Percentiles rank a stretch among this genome's conserved stretches.
Conservation (phyloP, 2,329 filamentous ascomycete genomes). For the Metarhizium sp. region DNA sequence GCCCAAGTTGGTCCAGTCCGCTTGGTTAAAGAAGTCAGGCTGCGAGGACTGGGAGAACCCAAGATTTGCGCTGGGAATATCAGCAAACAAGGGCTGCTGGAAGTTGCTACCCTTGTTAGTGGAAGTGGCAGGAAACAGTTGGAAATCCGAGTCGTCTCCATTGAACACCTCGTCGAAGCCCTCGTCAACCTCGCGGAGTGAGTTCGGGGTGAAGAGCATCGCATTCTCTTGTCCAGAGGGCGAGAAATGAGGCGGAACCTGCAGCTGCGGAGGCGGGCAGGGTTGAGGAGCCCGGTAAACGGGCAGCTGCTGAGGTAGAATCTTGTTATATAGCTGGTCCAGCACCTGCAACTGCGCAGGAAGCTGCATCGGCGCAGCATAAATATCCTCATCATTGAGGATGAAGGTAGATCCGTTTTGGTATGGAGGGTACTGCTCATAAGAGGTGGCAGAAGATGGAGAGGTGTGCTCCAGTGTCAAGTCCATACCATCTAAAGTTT, state of each 20-base stretch:
- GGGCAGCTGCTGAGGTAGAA: slow-evolving; percentile 30
- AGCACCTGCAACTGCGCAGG: slow-evolving; percentile 36
- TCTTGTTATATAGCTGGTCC: slow-evolving; percentile 33
- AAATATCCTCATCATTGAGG: slow-evolving; percentile 52
- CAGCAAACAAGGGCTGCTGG: slow-evolving; percentile 39
- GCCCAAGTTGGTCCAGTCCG: slow-evolving; percentile 32
- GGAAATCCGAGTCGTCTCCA: slow-evolving; percentile 51
- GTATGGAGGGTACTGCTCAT: slow-evolving; percentile 50
- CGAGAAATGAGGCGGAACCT: slow-evolving; percentile 48
- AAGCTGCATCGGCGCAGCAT: slow-evolving; percentile 47
- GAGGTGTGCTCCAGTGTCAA: slow-evolving; percentile 28
- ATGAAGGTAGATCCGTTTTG: slow-evolving; percentile 53
- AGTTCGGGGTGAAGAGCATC: slow-evolving; percentile 60
- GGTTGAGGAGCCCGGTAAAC: slow-evolving; percentile 20
- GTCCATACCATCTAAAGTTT: slow-evolving; percentile 32
- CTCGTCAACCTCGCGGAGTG: slow-evolving; percentile 54
- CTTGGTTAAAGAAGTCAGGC: slow-evolving; percentile 37
- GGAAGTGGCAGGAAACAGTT: slow-evolving; percentile 41
- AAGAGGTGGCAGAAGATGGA: slow-evolving; percentile 24
- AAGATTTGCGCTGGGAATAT: slow-evolving; percentile 39
- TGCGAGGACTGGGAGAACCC: slow-evolving; percentile 44
- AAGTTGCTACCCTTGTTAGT: slow-evolving; percentile 31
- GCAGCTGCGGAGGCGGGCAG: slow-evolving; percentile 11
- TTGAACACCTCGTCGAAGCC: slow-evolving; percentile 47
- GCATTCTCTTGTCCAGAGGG: slow-evolving; percentile 58